Evolutionary conservation across 805 yeast genomes (phyloP).

Genomic region (Wickerhamiella alocasiicola): DNA sequence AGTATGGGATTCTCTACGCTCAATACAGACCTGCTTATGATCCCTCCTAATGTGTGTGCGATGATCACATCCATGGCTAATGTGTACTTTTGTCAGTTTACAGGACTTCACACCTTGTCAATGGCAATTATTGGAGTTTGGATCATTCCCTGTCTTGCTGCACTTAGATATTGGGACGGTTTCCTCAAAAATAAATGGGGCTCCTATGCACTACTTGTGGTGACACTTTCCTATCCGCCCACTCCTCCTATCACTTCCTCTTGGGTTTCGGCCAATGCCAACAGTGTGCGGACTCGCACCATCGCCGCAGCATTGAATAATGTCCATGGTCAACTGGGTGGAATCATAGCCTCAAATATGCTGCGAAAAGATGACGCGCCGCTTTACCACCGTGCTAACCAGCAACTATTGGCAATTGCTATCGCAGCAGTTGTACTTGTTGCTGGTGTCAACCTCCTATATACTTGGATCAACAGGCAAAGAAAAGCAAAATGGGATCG

Average conservation of each 20-base stretch:
- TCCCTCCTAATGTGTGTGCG: slow-evolving; percentile 28
- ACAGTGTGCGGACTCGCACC: slow-evolving; percentile 40
- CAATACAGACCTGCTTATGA: slow-evolving; percentile 39
- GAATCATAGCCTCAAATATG: slow-evolving; percentile 36
- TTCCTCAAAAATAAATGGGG: slow-evolving; percentile 22
- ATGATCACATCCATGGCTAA: neutral
- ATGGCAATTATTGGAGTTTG: slow-evolving; percentile 12
- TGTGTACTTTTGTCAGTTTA: neutral
- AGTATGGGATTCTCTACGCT: slow-evolving; percentile 41
- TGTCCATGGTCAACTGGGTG: slow-evolving; percentile 41
- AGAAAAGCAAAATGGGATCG: slow-evolving; percentile 39
- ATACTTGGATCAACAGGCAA: slow-evolving; percentile 22
- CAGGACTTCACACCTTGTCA: slow-evolving; percentile 5
- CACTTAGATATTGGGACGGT: slow-evolving; percentile 3
- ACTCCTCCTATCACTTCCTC: slow-evolving; percentile 38
- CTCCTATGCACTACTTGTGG: slow-evolving; percentile 18
- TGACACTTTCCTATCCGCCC: slow-evolving; percentile 23
- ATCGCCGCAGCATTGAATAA: slow-evolving; percentile 43
- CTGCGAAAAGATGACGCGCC: slow-evolving; percentile 40
- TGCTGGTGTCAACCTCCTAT: slow-evolving; percentile 25
- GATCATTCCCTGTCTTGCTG: slow-evolving; percentile 9
- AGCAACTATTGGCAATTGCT: slow-evolving; percentile 20
- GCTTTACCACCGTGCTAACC: slow-evolving; percentile 40
- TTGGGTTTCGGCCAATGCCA: slow-evolving; percentile 42
- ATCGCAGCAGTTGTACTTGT: slow-evolving; percentile 17